Evolutionary conservation across 225 moss, liverwort and hornwort genomes (phyloP), one percentile per base, ranked within the genome.

Genomic region (Bryoerythrophyllum caledonicum): DNA sequence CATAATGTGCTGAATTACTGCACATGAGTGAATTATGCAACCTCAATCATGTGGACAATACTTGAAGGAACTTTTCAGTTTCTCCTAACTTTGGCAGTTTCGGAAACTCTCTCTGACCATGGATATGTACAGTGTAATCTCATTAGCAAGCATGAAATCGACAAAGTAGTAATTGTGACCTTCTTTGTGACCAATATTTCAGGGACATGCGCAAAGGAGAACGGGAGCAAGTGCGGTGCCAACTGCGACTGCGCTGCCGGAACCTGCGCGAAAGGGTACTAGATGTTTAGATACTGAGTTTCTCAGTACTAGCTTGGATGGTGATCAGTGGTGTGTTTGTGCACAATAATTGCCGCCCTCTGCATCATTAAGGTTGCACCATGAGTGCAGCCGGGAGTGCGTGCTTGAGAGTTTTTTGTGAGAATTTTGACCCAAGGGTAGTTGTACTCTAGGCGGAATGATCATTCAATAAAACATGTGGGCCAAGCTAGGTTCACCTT

Each of bases 141-240:
- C n/a, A n/a, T n/a, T n/a, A n/a, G n/a, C n/a, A n/a, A n/a, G n/a
- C n/a, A n/a, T n/a, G n/a, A 14, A 2, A 14, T 12, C 43, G 43
- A 2, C 43, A 13, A 8, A 38, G 37, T 46, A 17, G 48, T 48
- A 17, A 17, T 48, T 19, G 44, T 32, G 60, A n/a, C 60, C 46
- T 43, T 3, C 41, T 46, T 8, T 13, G 46, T 48, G 48, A 32
- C 48, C 3, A 0, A 46, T n/a, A 9, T 24, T 44, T 48, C 48
- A 72, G 72, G 72, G 21, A 61, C 72, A 28, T 72, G 60, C 48
- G 46, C 60, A 1, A 61, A 61, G 60, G 72, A 72, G 60, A 72
- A 30, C n/a, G 48, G 60, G 15, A 28, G 60, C 21, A 72, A 60
- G 60, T 60, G 60, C 32, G 60, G 72, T 17, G 24, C 38, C 30